These are phyloP conservation scores for Aspergillus texensis DNA, from an alignment of 2,329 filamentous ascomycete genomes.

Conservation along the genomic window DNA sequence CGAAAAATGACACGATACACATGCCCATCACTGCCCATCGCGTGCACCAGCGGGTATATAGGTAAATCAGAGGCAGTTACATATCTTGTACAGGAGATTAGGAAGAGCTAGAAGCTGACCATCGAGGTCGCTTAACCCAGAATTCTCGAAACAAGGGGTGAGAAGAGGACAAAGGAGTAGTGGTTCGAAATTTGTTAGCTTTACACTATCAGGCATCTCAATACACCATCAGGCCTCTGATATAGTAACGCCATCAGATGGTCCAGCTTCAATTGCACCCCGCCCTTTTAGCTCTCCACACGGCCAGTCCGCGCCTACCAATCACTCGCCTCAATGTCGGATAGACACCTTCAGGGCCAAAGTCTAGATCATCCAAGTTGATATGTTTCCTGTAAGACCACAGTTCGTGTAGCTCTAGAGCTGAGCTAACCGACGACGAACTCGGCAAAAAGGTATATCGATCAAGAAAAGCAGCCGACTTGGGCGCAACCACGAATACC, in stretches of 20 bases:
- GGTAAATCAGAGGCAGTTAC: background rate
- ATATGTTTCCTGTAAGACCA: slow-evolving; percentile 51
- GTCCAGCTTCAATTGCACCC: slow-evolving; percentile 24
- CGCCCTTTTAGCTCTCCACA: slow-evolving; percentile 48
- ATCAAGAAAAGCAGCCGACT: slow-evolving; percentile 48
- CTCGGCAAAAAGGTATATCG: slow-evolving; percentile 28
- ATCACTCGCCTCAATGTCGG: slow-evolving; percentile 49
- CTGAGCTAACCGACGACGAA: slow-evolving; percentile 18
- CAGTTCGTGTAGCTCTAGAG: slow-evolving; percentile 41
- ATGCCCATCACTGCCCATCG: background rate
- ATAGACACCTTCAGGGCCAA: slow-evolving; percentile 52
- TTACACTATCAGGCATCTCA: background rate
- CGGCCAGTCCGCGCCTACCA: slow-evolving; percentile 51
- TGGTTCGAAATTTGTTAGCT: background rate
- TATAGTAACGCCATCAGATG: background rate
- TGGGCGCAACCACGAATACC: slow-evolving; percentile 49
- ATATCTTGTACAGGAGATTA: background rate
- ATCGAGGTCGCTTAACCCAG: too few relatives aligned
- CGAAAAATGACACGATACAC: background rate
- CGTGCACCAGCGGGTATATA: background rate
- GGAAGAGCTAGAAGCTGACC: background rate
- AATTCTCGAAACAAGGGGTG: background rate
- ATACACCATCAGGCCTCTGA: background rate
- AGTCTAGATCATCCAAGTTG: slow-evolving; percentile 56
- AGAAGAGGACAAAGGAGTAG: background rate